Evolutionary conservation across 129 eudicot genomes (phyloP).

Genomic region (Tagetes patula): DNA sequence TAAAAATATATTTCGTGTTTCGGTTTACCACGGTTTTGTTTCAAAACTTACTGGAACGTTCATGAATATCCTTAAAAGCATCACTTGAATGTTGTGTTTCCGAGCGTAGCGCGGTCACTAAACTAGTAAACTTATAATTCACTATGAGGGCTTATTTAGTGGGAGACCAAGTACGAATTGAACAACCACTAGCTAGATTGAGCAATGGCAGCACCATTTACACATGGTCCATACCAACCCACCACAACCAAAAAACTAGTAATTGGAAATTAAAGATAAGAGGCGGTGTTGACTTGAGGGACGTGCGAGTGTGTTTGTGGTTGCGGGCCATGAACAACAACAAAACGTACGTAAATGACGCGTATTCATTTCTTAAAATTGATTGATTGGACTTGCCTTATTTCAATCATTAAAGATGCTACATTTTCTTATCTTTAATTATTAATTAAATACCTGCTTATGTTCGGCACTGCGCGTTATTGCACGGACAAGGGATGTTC

Average conservation of each 20-base stretch:
- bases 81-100: no score
- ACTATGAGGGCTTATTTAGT: background rate
- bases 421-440: background rate
- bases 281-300: background rate
- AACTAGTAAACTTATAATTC: background rate
- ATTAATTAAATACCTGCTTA: no score
- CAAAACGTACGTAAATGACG: background rate
- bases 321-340: slow-evolving; percentile 9
- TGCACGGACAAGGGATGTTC: no score
- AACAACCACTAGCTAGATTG: slow-evolving; percentile 7
- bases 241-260: background rate
- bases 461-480: no score
- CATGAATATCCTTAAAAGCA: no score
- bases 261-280: slow-evolving; percentile 6
- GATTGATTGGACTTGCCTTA: background rate
- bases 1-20: no score
- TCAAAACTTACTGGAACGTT: no score
- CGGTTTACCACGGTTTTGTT: no score
- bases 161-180: slow-evolving; percentile 12
- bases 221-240: slow-evolving; percentile 27
- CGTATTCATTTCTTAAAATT: slow-evolving; percentile 27
- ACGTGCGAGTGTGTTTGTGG: slow-evolving; percentile 12
- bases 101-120: no score
- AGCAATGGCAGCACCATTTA: slow-evolving; percentile 9
- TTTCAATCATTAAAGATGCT: background rate